These are phyloP conservation scores for Parmelia sp. DNA, from an alignment of 495 filamentous ascomycete genomes.

Conservation along the genomic window DNA sequence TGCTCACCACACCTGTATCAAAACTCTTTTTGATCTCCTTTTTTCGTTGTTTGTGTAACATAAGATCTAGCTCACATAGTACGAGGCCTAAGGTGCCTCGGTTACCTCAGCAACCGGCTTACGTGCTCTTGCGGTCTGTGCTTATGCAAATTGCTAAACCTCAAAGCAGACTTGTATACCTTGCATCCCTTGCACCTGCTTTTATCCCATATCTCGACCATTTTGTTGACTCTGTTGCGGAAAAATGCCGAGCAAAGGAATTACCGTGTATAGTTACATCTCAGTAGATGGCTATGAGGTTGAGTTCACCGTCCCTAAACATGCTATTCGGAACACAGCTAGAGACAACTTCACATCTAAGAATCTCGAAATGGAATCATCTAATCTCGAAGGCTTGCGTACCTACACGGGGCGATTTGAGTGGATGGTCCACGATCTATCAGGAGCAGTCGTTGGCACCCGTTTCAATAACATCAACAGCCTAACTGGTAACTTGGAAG, in stretches of 20 bases:
- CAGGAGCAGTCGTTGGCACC: conserved; percentile 34
- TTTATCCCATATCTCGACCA: no score
- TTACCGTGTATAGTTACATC: conserved; percentile 44
- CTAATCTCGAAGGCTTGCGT: conserved; percentile 34
- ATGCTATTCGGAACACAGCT: conserved; percentile 30
- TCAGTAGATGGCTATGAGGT: conserved; percentile 38
- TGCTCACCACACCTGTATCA: no score
- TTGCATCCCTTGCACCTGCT: no score
- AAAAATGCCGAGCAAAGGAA: conserved; percentile 50
- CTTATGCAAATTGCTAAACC: no score
- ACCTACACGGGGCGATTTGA: conserved; percentile 3
- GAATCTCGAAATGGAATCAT: conserved; percentile 42
- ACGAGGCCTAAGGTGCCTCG: no score
- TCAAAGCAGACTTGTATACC: no score
- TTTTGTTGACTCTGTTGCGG: no score
- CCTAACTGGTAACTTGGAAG: conserved; percentile 41
- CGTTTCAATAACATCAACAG: conserved; percentile 40
- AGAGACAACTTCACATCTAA: conserved; percentile 34
- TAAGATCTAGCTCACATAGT: no score
- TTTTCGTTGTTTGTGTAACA: no score
- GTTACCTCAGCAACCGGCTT: no score
- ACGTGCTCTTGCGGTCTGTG: no score
- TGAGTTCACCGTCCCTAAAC: conserved; percentile 41
- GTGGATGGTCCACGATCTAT: not conserved
- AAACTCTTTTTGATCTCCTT: no score